Evolutionary conservation across 495 filamentous ascomycete species (phyloP).

Genomic region (Elaphomyces granulatus): DNA sequence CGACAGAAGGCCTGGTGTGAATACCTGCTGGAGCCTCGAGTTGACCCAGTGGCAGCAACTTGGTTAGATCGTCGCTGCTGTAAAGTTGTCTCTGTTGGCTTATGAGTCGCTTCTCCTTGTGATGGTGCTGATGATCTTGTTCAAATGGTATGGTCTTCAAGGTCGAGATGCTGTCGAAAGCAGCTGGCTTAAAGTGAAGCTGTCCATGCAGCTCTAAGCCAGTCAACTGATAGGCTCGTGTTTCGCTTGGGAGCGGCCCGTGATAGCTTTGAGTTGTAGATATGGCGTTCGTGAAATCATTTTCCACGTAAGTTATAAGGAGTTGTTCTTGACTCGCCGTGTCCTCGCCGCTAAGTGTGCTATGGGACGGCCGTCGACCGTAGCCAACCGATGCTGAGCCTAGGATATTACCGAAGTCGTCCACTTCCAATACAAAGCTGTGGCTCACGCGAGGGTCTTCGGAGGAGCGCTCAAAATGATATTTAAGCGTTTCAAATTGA

Average conservation of each 20-base stretch:
- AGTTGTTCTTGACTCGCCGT: slow-evolving; percentile 1
- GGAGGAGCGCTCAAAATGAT: slow-evolving; percentile 5
- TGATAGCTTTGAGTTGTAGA: not conserved
- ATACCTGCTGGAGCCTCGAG: too few relatives aligned
- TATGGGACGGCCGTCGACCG: not conserved
- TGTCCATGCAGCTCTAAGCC: too few relatives aligned
- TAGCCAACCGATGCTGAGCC: slow-evolving; percentile 2
- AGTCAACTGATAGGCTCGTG: not conserved
- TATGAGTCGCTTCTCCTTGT: too few relatives aligned
- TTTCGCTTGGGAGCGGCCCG: not conserved
- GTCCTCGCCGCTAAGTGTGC: not conserved
- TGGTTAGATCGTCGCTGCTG: too few relatives aligned
- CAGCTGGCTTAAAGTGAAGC: too few relatives aligned
- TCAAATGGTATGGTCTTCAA: too few relatives aligned
- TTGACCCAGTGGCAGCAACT: too few relatives aligned
- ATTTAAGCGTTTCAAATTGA: slow-evolving; percentile 1
- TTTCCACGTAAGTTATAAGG: slow-evolving; percentile 3
- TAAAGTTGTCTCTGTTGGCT: too few relatives aligned
- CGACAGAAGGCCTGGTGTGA: too few relatives aligned
- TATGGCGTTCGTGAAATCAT: slow-evolving; percentile 2
- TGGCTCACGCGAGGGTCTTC: not conserved
- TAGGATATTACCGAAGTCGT: slow-evolving; percentile 2
- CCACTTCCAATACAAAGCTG: not conserved
- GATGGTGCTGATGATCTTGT: too few relatives aligned
- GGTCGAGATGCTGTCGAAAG: too few relatives aligned